These are phyloP conservation scores for Moniliella sp. DNA, from an alignment of 1,284 basidiomycete species.

Conservation along the genomic window DNA sequence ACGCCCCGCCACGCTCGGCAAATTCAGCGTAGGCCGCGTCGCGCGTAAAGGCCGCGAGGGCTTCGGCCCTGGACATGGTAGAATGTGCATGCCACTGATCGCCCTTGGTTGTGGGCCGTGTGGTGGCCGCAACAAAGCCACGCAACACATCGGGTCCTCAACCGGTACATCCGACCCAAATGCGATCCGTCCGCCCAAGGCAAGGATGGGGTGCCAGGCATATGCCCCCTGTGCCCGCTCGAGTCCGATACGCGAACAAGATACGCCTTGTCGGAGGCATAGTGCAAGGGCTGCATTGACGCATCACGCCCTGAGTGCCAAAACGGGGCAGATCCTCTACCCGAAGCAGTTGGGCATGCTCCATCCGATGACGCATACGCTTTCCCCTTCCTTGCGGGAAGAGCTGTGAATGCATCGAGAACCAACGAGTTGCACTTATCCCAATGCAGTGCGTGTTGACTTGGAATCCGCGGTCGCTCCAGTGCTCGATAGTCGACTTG, in stretches of 20 bases:
- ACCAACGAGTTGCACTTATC: conserved; percentile 64
- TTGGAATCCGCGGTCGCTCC: conserved; percentile 13
- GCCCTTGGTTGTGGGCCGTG: too few species aligned
- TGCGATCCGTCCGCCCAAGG: conserved; percentile 40
- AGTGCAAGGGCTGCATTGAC: conserved; percentile 81
- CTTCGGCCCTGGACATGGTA: conserved; percentile 49
- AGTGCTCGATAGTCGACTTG: conserved; percentile 7
- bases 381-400: conserved; percentile 1
- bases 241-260: conserved; percentile 10
- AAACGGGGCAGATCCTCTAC: conserved; percentile 48
- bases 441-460: conserved; percentile 62
- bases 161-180: conserved; percentile 81
- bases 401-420: conserved; percentile 35
- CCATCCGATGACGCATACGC: conserved; percentile 51
- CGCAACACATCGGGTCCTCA: conserved; percentile 14
- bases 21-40: conserved; percentile 71
- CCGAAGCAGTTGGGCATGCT: conserved; percentile 60
- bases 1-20: conserved; percentile 45
- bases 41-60: conserved; percentile 51
- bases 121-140: conserved; percentile 67
- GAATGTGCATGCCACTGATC: conserved; percentile 48
- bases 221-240: conserved; percentile 57
- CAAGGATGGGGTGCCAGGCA: conserved; percentile 44
- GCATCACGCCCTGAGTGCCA: conserved; percentile 60
- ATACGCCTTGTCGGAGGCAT: conserved; percentile 67